Evolutionary conservation across 2,329 filamentous ascomycete genomes (phyloP), one percentile per base, ranked within the genome.

Genomic region (Botrytis pseudocinerea): DNA sequence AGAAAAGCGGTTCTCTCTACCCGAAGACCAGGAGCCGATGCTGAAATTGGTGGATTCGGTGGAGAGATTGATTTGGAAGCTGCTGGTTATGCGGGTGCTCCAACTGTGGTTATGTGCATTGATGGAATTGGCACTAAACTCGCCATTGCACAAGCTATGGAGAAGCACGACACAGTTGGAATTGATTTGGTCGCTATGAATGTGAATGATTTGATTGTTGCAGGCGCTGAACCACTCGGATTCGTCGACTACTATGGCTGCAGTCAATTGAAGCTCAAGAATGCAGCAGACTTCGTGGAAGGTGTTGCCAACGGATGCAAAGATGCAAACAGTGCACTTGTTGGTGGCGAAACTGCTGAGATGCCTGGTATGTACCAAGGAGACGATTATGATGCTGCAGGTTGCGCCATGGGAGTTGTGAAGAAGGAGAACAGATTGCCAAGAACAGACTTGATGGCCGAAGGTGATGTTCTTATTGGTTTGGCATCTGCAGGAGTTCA

Each of bases 241-340:
- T 98, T 99, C 88, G 90, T 98, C 75, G 96, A 99, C 85, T 98
- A 97, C 87, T 98, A 97, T 83, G 95, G 94, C 75, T 98, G 95
- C 87, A 94, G 93, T 82, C 92, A 92, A 82, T 89, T 99, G 35
- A 90, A 97, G 77, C 89, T 95, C 14, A 86, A 90, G 54, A 90
- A 90, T 7, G 94, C 94, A 0, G 91, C 92, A 18, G 87, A 90
- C n/a, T 98, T 99, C 80, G 93, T 99, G 59, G 89, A 94, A 80
- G 95, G 96, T 76, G 94, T 99, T 4, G 94, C 95, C 3, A 88
- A 91, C 44, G 96, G 96, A 65, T 99, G 96, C 83, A 89, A 90
- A 74, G 89, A 94, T 80, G 90, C 95, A 0, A 92, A 92, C 62
- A 97, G 95, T 80, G 95, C 95, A 25, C 88, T 99, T 4, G 93